Conservation (phyloP, 2,329 filamentous ascomycete species). For the Westerdykella sp. region DNA sequence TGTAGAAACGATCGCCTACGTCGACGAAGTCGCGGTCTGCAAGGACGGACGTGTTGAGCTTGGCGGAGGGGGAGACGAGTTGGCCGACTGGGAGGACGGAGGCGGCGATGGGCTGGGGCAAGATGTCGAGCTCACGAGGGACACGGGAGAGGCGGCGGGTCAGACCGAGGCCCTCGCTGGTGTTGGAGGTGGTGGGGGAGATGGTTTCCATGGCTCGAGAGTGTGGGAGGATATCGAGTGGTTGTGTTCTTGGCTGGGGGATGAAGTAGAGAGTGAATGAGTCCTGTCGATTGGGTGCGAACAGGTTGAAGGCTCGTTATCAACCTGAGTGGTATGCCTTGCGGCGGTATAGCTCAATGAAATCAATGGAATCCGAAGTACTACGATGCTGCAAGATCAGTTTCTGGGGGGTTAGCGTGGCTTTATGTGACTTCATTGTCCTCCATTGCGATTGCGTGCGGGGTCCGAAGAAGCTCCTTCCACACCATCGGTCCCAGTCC, state of each 20-base stretch:
- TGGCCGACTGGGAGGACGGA: slow-evolving; percentile 26
- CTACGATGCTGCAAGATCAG: slow-evolving; percentile 6
- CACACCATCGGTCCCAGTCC: slow-evolving; percentile 9
- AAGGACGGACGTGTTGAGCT: slow-evolving; percentile 22
- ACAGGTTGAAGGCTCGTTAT: not conserved
- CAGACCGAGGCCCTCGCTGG: slow-evolving; percentile 6
- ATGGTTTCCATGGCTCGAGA: slow-evolving; percentile 2
- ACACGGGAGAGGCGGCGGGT: slow-evolving; percentile 23
- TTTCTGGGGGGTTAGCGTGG: slow-evolving; percentile 28
- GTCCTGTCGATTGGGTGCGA: not conserved
- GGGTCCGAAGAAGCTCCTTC: slow-evolving; percentile 11
- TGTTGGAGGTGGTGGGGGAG: slow-evolving; percentile 1
- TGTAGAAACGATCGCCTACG: slow-evolving; percentile 32
- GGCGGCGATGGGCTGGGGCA: slow-evolving; percentile 25
- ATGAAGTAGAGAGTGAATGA: slow-evolving; percentile 1
- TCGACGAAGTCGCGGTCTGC: slow-evolving; percentile 34
- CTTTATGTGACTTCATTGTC: slow-evolving; percentile 33
- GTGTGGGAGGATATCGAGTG: slow-evolving; percentile 2
- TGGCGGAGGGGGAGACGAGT: slow-evolving; percentile 26
- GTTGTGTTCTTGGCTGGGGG: not conserved
- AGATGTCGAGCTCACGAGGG: slow-evolving; percentile 27
- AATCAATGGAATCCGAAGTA: not conserved
- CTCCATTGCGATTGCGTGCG: slow-evolving; percentile 6
- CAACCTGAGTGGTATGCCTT: not conserved
- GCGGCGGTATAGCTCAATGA: not conserved